A percentile compares a stretch with the other conserved stretches of the same genome.
These are phyloP conservation scores for Botrytis byssoidea DNA, from an alignment of 2,329 filamentous ascomycete genomes.

Conservation along the genomic window DNA sequence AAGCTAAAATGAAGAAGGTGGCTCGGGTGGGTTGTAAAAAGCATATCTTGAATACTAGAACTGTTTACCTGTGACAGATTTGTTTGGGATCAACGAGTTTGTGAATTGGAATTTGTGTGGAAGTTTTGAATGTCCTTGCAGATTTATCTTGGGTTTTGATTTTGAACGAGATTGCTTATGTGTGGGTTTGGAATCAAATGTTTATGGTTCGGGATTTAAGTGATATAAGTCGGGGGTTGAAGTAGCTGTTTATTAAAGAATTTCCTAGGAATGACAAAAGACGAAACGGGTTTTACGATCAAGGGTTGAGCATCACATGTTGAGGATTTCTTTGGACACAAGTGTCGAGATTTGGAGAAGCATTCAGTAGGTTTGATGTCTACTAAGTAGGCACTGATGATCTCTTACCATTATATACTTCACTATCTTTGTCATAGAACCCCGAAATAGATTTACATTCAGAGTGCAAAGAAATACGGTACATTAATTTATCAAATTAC, in stretches of 20 bases:
- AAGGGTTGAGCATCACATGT: too few relatives aligned
- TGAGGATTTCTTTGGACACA: too few relatives aligned
- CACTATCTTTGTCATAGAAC: neutral
- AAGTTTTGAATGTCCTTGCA: neutral
- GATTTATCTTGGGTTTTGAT: too few relatives aligned
- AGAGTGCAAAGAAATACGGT: neutral
- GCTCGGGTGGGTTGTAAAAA: fast-evolving
- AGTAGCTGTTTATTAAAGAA: too few relatives aligned
- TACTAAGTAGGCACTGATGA: neutral
- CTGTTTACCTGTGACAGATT: neutral
- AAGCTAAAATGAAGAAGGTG: neutral
- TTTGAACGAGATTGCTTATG: neutral
- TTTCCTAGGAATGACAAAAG: too few relatives aligned
- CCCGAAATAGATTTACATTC: neutral
- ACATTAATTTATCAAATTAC: neutral
- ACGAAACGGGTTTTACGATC: too few relatives aligned
- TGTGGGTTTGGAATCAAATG: too few relatives aligned
- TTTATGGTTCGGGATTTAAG: too few relatives aligned
- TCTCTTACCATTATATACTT: neutral
- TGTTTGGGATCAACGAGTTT: fast-evolving
- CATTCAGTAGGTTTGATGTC: too few relatives aligned
- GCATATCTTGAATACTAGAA: fast-evolving
- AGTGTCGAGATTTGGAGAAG: neutral
- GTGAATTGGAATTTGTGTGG: neutral
- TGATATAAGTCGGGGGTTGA: too few relatives aligned